These are phyloP conservation scores for Gypsophila paniculata DNA, from an alignment of 179 eudicot species.

Conservation along the genomic window DNA sequence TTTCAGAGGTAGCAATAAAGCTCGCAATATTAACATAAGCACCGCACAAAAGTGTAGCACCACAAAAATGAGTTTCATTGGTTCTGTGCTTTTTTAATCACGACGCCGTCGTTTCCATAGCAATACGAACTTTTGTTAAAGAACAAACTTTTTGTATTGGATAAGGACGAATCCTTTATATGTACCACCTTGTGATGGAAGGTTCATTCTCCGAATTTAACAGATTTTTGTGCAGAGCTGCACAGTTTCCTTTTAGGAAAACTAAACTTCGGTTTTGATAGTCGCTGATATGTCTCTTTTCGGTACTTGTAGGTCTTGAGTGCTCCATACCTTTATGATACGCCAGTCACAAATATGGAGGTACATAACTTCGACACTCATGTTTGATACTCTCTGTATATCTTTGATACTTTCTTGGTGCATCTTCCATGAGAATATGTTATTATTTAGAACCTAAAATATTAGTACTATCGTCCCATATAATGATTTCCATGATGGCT, in stretches of 20 bases:
- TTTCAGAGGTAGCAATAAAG: not conserved
- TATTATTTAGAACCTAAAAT: not conserved
- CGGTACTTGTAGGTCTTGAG: conserved; percentile 59
- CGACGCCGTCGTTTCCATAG: not conserved
- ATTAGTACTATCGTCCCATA: not conserved
- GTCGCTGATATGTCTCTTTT: not conserved
- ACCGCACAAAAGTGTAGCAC: not conserved
- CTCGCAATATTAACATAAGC: not conserved
- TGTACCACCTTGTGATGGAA: not conserved
- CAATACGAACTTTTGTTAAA: not conserved
- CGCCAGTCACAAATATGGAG: conserved; percentile 40
- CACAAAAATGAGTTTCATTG: not conserved
- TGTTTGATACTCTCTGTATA: not conserved
- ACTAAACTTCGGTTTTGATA: not conserved
- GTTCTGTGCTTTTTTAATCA: not conserved
- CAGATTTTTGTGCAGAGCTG: not conserved
- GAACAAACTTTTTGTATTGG: not conserved
- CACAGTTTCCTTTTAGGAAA: not conserved
- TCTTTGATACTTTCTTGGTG: conserved; percentile 9
- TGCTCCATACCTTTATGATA: conserved; percentile 66
- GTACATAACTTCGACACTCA: conserved; percentile 31
- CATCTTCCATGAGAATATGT: not conserved
- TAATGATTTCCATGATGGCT: not conserved
- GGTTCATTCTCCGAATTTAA: not conserved
- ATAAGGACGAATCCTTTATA: too few relatives aligned